Evolutionary conservation across 2,329 filamentous ascomycete genomes (phyloP).

Genomic region (Aspergillus hiratsukae): DNA sequence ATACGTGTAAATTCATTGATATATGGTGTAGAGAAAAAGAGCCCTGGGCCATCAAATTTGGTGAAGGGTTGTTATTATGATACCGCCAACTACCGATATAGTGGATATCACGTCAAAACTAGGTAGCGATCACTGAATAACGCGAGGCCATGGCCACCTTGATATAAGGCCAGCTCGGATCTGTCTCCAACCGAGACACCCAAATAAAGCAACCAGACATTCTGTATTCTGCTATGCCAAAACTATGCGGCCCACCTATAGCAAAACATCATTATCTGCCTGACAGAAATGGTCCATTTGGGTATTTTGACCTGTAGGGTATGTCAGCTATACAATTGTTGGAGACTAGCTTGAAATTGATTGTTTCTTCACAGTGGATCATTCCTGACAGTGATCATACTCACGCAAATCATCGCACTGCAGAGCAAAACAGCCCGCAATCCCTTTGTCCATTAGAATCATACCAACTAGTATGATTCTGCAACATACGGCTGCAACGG

Average conservation of each 20-base stretch:
- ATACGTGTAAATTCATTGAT: not conserved
- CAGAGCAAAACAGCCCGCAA: not conserved
- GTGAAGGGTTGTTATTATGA: not conserved
- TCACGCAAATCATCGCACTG: not conserved
- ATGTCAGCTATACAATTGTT: not conserved
- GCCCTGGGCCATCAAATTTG: too few relatives aligned
- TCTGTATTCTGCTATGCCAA: not conserved
- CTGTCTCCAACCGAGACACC: not conserved
- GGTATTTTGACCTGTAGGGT: not conserved
- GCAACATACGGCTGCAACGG: not conserved
- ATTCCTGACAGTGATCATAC: too few relatives aligned
- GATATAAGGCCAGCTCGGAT: not conserved
- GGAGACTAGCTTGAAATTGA: not conserved
- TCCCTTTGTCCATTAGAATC: not conserved
- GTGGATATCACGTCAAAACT: not conserved
- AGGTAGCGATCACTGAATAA: too few relatives aligned
- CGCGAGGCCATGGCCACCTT: not conserved
- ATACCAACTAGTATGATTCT: not conserved
- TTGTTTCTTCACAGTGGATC: not conserved
- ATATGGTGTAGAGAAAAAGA: not conserved
- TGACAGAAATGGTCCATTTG: not conserved
- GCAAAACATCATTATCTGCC: not conserved
- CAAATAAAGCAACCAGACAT: not conserved
- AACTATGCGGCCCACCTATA: not conserved
- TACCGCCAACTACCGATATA: not conserved